Conservation (phyloP, 225 moss, liverwort and hornwort genomes). For the Thuidium tamariscinum region DNA sequence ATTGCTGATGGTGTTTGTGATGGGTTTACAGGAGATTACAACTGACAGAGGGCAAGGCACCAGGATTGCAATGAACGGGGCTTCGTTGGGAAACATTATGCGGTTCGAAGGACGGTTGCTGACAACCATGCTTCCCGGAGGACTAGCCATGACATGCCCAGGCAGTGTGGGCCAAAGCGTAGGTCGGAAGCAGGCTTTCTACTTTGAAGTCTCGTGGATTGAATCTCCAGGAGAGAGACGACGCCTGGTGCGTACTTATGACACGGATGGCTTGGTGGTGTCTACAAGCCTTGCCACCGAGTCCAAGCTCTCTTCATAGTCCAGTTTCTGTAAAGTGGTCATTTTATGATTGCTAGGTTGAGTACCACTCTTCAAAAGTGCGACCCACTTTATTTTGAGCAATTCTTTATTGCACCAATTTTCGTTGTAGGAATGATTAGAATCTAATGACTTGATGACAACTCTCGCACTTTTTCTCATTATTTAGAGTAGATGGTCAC, state of each 20-base stretch:
- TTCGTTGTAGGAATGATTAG: not conserved
- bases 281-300: slow-evolving; percentile 59
- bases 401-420: not conserved
- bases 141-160: slow-evolving; percentile 61
- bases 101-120: slow-evolving; percentile 84
- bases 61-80: slow-evolving; percentile 60
- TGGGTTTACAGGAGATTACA: slow-evolving; percentile 37
- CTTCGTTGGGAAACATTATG: slow-evolving; percentile 42
- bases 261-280: slow-evolving; percentile 88
- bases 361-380: not conserved
- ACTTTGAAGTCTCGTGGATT: slow-evolving; percentile 88
- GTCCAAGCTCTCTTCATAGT: slow-evolving; percentile 2
- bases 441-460: not conserved
- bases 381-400: not conserved
- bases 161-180: slow-evolving; percentile 86
- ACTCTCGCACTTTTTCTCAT: not conserved
- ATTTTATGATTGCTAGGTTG: not conserved
- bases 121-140: slow-evolving; percentile 69
- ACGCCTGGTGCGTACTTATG: slow-evolving; percentile 70
- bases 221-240: slow-evolving; percentile 50
- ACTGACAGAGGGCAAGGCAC: slow-evolving; percentile 62
- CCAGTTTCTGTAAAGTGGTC: not conserved
- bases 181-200: slow-evolving; percentile 77
- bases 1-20: not conserved
- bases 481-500: not conserved